Evolutionary conservation across 345 rosid genomes (phyloP).

Genomic region (Crucihimalaya himalaica): DNA sequence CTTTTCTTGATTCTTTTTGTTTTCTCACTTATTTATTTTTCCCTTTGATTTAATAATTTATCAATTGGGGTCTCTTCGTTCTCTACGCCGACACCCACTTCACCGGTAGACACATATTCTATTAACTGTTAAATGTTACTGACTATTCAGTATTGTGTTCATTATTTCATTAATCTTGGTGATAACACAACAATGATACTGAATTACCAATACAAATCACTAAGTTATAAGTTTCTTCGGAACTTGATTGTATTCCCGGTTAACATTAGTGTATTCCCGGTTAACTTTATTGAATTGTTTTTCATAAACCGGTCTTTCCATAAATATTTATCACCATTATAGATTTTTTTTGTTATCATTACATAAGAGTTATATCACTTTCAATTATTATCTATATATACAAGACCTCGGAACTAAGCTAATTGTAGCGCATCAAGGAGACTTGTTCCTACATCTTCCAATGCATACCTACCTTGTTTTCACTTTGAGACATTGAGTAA

Average conservation of each 20-base stretch:
- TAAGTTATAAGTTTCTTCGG: background rate
- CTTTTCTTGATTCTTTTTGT: background rate
- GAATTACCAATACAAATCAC: no score
- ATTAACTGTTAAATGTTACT: conserved; percentile 21
- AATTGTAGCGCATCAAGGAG: background rate
- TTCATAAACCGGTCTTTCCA: background rate
- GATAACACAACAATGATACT: no score
- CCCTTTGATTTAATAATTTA: background rate
- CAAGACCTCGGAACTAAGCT: conserved; percentile 8
- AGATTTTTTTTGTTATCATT: background rate
- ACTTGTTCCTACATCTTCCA: background rate
- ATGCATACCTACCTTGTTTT: background rate
- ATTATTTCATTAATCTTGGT: background rate
- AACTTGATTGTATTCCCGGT: background rate
- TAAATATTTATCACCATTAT: no score
- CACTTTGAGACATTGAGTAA: background rate
- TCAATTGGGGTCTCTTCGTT: conserved; percentile 38
- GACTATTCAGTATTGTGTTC: background rate
- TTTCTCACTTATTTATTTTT: background rate
- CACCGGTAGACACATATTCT: conserved; percentile 22
- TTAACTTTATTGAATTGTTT: background rate
- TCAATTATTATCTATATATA: background rate
- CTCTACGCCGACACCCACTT: conserved; percentile 42
- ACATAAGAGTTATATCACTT: background rate
- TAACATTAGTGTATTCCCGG: background rate